Conservation (phyloP, 2,329 filamentous ascomycete species). For the Trichoderma cornu-damae region DNA sequence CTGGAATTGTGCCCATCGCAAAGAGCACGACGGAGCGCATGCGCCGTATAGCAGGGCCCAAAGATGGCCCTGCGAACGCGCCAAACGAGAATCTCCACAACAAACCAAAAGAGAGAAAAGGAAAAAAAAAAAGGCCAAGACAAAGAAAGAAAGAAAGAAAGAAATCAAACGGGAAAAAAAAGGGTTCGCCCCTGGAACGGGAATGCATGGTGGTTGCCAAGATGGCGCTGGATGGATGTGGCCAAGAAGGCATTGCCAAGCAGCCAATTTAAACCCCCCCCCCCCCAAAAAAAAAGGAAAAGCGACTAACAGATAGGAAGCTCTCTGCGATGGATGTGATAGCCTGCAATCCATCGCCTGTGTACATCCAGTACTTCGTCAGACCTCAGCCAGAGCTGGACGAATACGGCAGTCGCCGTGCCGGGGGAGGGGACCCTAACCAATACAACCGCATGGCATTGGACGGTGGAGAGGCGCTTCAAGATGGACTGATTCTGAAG, state of each 20-base stretch:
- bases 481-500: no score
- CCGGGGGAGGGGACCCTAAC: slow-evolving; percentile 3
- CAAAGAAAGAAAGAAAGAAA: not conserved
- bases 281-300: no score
- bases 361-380: no score
- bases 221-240: not conserved
- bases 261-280: not conserved
- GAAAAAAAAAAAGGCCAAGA: not conserved
- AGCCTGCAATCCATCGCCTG: no score
- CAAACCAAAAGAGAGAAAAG: not conserved
- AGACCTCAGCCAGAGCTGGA: no score
- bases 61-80: no score
- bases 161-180: not conserved
- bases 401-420: slow-evolving; percentile 10
- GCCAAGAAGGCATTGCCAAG: not conserved
- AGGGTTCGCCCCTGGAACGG: not conserved
- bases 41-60: no score
- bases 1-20: no score
- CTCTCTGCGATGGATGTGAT: not conserved
- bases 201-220: not conserved
- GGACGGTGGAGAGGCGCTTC: not conserved
- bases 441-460: not conserved
- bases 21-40: no score
- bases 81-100: no score
- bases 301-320: no score